Conservation (phyloP, 208 protist species). For the Leishmania arabica region DNA sequence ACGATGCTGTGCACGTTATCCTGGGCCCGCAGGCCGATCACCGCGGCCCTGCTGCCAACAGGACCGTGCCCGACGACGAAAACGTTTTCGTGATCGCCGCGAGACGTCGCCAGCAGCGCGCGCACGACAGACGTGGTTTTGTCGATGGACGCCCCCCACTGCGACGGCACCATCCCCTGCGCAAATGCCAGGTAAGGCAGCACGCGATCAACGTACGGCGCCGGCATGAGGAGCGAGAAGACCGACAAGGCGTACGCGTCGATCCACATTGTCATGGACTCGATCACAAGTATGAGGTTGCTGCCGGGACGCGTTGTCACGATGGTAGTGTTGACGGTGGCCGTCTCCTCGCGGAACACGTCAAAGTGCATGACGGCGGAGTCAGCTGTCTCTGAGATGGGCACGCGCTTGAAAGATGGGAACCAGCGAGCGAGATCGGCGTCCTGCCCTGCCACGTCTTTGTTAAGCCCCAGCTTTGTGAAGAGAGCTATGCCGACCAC, state of each 20-base stretch:
- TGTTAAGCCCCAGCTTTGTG: slow-evolving; percentile 58
- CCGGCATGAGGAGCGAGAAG: slow-evolving; percentile 57
- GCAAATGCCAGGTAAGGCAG: slow-evolving; percentile 48
- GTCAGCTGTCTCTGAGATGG: not conserved
- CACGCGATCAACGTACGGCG: slow-evolving; percentile 31
- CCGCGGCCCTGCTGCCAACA: slow-evolving; percentile 24
- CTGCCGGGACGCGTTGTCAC: slow-evolving; percentile 38
- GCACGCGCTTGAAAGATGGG: slow-evolving; percentile 37
- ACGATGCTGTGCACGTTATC: slow-evolving; percentile 23
- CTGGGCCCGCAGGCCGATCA: slow-evolving; percentile 26
- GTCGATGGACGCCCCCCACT: slow-evolving; percentile 35
- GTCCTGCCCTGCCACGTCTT: slow-evolving; percentile 21
- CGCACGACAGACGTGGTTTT: slow-evolving; percentile 1
- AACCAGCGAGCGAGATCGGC: slow-evolving; percentile 61
- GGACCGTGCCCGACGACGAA: slow-evolving; percentile 38
- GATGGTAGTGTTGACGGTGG: slow-evolving; percentile 38
- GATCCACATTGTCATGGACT: slow-evolving; percentile 63
- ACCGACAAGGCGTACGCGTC: slow-evolving; percentile 49
- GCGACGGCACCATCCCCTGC: slow-evolving; percentile 40
- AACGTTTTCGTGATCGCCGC: slow-evolving; percentile 11
- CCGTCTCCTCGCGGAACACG: slow-evolving; percentile 31
- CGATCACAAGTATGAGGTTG: slow-evolving; percentile 42
- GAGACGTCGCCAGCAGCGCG: not conserved
- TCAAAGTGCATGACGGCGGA: slow-evolving; percentile 32
- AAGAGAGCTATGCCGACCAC: slow-evolving; percentile 66